Base-by-base conservation (phyloP, 345 rosid genomes). In the Euphorbia pulcherrima region DNA sequence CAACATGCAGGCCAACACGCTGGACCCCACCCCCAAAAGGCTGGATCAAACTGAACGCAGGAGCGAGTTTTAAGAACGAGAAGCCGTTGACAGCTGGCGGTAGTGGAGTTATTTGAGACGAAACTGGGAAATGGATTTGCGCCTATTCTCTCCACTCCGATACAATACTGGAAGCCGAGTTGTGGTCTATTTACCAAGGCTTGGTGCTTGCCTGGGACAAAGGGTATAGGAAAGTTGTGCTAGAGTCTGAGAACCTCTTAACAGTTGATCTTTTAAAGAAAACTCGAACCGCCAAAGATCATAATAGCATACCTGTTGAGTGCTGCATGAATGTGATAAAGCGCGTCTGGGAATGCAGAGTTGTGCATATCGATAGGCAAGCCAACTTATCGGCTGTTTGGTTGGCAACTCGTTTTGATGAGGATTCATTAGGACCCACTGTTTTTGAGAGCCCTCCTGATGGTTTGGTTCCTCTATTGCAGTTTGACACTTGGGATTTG, bases 111-210 rank as follows among this genome's bases (percentile, higher is more conserved):
- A 76, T 85, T 53, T 85, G 83, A 18, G 76, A 86, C 65, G 69
- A 81, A 30, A 72, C 77, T 14, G 90, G 89, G 40, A 76, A 76
- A 50, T 89, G 90, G 92, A 59, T 85, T 59, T 40, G 65, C 14
- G 96, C 92, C 13, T 87, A 78, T 78, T 65, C 47, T 46, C 58
- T 73, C 50, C 60, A 71, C 30, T 47, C 47, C 26, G 35, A 65
- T 47, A 21, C 50, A 14, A 62, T 67, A 37, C 62, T 76, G 26
- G 56, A 58, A 66, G 70, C 87, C 0, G 88, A 75, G 60, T 71
- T 89, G 44, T 72, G 83, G 74, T 87, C 87, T n/a, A 44, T 87
- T 5, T 77, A 74, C 67, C 68, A 75, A 46, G 96, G 96, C 50
- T 70, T 84, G 44, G 73, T 41, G 69, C 62, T 78, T 39, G 68